Conservation (phyloP, 176 grass and related monocot species). For the Dactylis glomerata region DNA sequence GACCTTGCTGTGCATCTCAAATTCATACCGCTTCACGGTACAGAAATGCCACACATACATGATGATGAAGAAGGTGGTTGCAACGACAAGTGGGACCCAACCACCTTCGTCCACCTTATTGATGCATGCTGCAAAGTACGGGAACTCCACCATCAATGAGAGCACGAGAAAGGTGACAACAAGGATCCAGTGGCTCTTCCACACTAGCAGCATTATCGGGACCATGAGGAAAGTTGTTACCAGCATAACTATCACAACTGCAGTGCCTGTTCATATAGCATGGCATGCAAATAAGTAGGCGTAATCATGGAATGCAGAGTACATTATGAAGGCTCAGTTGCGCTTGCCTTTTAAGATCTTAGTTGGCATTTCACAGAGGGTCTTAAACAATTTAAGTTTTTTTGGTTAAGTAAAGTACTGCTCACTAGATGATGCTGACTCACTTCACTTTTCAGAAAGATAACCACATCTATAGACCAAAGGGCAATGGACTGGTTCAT, state of each 20-base stretch:
- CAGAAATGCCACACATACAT: slow-evolving; percentile 63
- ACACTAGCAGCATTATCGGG: slow-evolving; percentile 79
- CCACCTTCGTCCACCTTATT: slow-evolving; percentile 65
- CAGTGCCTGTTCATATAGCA: slow-evolving; percentile 57
- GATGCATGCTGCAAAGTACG: slow-evolving; percentile 51
- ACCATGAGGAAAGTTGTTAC: slow-evolving; percentile 82
- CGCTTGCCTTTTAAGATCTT: not conserved
- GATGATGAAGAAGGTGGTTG: slow-evolving; percentile 4
- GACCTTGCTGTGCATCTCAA: slow-evolving; percentile 18
- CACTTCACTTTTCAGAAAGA: not conserved
- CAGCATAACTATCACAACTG: slow-evolving; percentile 85
- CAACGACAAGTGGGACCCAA: slow-evolving; percentile 64
- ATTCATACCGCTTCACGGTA: slow-evolving; percentile 37
- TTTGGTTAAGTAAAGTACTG: not conserved
- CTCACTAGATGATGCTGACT: not conserved
- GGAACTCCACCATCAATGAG: slow-evolving; percentile 62
- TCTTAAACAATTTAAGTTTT: not conserved
- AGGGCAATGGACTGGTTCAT: not conserved
- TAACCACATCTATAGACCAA: not conserved
- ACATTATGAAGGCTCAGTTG: not conserved
- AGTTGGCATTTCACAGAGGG: not conserved
- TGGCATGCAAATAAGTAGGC: slow-evolving; percentile 15
- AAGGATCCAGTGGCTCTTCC: slow-evolving; percentile 75
- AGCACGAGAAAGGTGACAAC: slow-evolving; percentile 57
- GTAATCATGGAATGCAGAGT: slow-evolving; percentile 1